Conservation (phyloP, 2,329 filamentous ascomycete genomes). For the Boeremia exigua region DNA sequence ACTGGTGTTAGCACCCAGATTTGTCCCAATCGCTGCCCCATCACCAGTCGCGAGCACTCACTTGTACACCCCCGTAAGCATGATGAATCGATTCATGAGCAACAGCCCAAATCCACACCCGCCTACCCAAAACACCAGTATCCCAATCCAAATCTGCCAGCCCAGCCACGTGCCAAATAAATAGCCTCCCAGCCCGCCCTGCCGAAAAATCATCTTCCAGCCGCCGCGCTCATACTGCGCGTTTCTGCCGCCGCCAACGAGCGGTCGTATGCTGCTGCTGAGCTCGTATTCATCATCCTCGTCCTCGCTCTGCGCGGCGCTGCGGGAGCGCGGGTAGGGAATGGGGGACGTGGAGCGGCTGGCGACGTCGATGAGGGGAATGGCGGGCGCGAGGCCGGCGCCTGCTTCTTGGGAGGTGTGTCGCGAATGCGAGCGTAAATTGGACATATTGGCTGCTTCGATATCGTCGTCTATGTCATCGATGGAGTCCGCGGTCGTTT, state of each 20-base stretch:
- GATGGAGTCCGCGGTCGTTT: slow-evolving; percentile 43
- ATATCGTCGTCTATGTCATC: slow-evolving; percentile 48
- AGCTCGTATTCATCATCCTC: slow-evolving; percentile 53
- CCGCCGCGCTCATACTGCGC: slow-evolving; percentile 19
- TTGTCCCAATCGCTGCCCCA: too few species aligned
- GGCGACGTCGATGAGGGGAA: slow-evolving; percentile 54
- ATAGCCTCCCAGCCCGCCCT: slow-evolving; percentile 56
- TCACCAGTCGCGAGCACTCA: slow-evolving; percentile 18
- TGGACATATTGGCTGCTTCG: slow-evolving; percentile 43
- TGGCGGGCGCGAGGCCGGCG: slow-evolving; percentile 39
- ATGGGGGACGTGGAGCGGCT: slow-evolving; percentile 48
- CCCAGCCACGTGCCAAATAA: slow-evolving; percentile 56
- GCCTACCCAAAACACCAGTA: slow-evolving; percentile 57
- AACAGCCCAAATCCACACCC: slow-evolving; percentile 56
- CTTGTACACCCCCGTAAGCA: slow-evolving; percentile 57
- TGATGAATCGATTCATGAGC: slow-evolving; percentile 59
- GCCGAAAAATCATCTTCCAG: slow-evolving; percentile 45
- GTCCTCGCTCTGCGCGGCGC: slow-evolving; percentile 54
- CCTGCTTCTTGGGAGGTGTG: slow-evolving; percentile 43
- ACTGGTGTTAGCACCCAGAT: slow-evolving; percentile 23
- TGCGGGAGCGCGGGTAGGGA: slow-evolving; percentile 52
- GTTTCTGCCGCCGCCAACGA: slow-evolving; percentile 38
- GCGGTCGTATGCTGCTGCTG: slow-evolving; percentile 46
- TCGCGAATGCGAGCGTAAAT: slow-evolving; percentile 33
- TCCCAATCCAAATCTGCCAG: slow-evolving; percentile 56